phyloP scores from a whole-genome alignment of 2,329 filamentous ascomycete species.

The Penicillium italicum region DNA sequence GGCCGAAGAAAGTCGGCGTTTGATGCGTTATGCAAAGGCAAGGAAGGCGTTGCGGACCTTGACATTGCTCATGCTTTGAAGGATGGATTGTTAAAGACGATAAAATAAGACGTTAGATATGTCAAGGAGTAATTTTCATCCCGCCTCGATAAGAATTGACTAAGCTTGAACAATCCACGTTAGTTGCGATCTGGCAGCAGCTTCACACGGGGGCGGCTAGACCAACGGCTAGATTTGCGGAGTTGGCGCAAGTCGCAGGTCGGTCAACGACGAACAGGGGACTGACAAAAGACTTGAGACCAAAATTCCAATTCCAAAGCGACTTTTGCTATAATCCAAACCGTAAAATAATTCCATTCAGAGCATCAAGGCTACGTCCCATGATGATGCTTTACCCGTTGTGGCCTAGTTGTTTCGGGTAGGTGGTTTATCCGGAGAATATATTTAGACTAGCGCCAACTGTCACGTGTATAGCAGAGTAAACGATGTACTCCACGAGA shows the following conservation, averaged over 20 bases:
- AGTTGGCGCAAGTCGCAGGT: conserved; percentile 7
- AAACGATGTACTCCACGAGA: not conserved
- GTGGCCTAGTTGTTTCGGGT: conserved; percentile 17
- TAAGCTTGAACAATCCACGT: conserved; percentile 20
- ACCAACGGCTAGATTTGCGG: conserved; percentile 6
- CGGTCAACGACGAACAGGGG: not conserved
- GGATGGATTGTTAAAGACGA: conserved; percentile 3
- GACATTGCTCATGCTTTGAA: conserved; percentile 57
- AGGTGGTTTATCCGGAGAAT: conserved; percentile 15
- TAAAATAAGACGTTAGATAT: conserved; percentile 15
- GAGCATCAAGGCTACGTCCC: conserved; percentile 11
- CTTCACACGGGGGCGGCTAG: conserved; percentile 16
- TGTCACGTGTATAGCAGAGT: conserved; percentile 23
- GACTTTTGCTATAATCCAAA: not conserved
- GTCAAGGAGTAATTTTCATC: conserved; percentile 25
- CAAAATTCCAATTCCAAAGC: not conserved
- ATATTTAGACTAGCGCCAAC: conserved; percentile 13
- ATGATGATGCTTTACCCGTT: conserved; percentile 31
- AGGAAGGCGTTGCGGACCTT: conserved; percentile 55
- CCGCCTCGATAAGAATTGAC: conserved; percentile 21
- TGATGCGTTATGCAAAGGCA: conserved; percentile 56
- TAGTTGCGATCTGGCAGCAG: conserved; percentile 33
- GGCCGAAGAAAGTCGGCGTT: conserved; percentile 28
- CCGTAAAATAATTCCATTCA: conserved; percentile 1
- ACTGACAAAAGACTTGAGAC: not conserved